Base-by-base conservation (phyloP, 306 rosid species). In the Casuarina cunninghamiana region DNA sequence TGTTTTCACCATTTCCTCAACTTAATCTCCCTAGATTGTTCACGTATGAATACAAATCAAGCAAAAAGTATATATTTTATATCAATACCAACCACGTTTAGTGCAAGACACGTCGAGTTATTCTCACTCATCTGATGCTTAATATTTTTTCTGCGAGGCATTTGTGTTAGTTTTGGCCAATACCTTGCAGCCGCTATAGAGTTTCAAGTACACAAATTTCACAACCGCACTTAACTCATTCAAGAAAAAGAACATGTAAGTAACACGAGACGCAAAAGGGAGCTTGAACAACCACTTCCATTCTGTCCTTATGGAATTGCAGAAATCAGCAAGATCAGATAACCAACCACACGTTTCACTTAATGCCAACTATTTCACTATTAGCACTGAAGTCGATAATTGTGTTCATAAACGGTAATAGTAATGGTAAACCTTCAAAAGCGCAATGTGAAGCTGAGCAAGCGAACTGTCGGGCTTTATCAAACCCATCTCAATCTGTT, bases 401-500 rank as follows among this genome's bases (percentile, higher is more conserved):
- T 50, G 75, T 6, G 6, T 10, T 26, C 19, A 68, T 16, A 43
- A 5, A 60, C 2, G 54, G 55, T 10, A 45, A 45, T 1, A 62
- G 11, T n/a, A 60, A 77, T 4, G 32, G 4, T 6, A n/a, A 80
- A 94, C 98, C 97, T 94, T 90, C 78, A 94, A 76, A 79, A 94
- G 83, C 2, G 78, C 53, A 83, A 94, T 83, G 79, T 94, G 98
- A 80, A 94, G 96, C 77, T 82, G 80, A 72, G 95, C 89, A 63
- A 92, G 86, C 3, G 89, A 81, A 77, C 74, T 76, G 53, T 88
- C 77, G 5, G 93, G 88, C 82, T 79, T 84, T 3, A 94, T 76
- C 66, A 94, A 89, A 6, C 97, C 98, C 82, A 46, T 78, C 83
- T 94, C 97, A 8, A 89, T 84, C 54, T 88, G 92, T 49, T 92